Percentiles rank a stretch among this genome's conserved stretches.
phyloP scores from a whole-genome alignment of 176 grass and related monocot genomes.

The Phragmites australis region DNA sequence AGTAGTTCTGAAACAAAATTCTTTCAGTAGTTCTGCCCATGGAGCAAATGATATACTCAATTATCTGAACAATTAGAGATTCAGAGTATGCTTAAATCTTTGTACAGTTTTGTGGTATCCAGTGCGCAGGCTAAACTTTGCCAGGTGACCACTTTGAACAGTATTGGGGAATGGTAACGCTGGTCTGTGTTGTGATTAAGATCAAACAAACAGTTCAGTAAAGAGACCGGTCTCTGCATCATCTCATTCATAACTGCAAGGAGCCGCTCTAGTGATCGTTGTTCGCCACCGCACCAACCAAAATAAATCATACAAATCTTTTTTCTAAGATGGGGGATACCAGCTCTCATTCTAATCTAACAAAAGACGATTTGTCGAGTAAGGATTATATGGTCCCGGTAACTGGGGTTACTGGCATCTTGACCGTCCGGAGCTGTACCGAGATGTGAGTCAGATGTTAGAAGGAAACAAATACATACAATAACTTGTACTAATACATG shows the following conservation, averaged over 20 bases:
- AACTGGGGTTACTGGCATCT: too few species aligned
- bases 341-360: not conserved
- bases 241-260: not conserved
- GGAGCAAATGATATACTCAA: not conserved
- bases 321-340: too few species aligned
- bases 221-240: not conserved
- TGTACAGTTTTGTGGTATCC: not conserved
- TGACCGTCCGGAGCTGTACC: too few species aligned
- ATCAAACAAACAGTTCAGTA: not conserved
- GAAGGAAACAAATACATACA: too few species aligned
- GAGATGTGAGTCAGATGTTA: too few species aligned
- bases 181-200: too few species aligned
- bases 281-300: not conserved
- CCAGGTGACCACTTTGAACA: not conserved
- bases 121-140: too few species aligned
- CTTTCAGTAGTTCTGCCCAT: not conserved
- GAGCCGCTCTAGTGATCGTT: slow-evolving; percentile 9
- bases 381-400: too few species aligned
- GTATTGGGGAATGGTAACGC: too few species aligned
- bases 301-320: not conserved
- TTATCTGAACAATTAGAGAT: not conserved
- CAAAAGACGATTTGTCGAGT: not conserved
- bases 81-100: not conserved
- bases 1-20: too few species aligned
- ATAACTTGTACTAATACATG: too few species aligned